Base-by-base conservation (phyloP, 2,329 filamentous ascomycete species). In the Cadophora sp. region DNA sequence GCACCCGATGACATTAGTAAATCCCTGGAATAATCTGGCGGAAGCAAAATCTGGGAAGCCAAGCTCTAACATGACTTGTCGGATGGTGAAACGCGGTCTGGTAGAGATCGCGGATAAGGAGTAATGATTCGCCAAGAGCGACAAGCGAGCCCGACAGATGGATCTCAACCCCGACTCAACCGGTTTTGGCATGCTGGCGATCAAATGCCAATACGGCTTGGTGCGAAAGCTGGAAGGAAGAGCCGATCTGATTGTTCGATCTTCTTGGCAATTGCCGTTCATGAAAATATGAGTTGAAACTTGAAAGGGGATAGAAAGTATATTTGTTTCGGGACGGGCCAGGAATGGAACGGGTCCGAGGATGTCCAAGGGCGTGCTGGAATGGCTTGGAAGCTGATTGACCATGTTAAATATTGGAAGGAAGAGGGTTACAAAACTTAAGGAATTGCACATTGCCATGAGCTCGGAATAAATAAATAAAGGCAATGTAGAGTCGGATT, bases 61-160 rank as follows among this genome's bases (percentile, higher is more conserved):
- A 67, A 59, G 59, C 65, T 69, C 65, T 60, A 33, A 69, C 67
- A 60, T 48, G 41, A 20, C 36, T 59, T 65, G 64, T 69, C 33
- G 24, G 62, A 67, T 36, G n/a, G 22, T 67, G 62, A 68, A 66
- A 68, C 67, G 27, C 53, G 22, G 56, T 63, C 61, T 66, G 61
- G 56, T 55, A 65, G 64, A 65, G 39, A 66, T 59, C 36, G n/a
- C n/a, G n/a, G 50, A 27, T 20, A 22, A 47, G 20, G 51, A 18
- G 7, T 16, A 45, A 14, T 27, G 39, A 60, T 50, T 24, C 20
- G 47, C 47, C 43, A 63, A 56, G 39, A 61, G 24, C 18, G 24
- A 36, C n/a, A 51, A n/a, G 56, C 65, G 65, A 64, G 48, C 65
- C 8, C 33, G 30, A 30, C 51, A 50, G 27, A 2, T 47, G 47